Base-by-base conservation (phyloP, 2,329 filamentous ascomycete species). In the Scytalidium sp. region DNA sequence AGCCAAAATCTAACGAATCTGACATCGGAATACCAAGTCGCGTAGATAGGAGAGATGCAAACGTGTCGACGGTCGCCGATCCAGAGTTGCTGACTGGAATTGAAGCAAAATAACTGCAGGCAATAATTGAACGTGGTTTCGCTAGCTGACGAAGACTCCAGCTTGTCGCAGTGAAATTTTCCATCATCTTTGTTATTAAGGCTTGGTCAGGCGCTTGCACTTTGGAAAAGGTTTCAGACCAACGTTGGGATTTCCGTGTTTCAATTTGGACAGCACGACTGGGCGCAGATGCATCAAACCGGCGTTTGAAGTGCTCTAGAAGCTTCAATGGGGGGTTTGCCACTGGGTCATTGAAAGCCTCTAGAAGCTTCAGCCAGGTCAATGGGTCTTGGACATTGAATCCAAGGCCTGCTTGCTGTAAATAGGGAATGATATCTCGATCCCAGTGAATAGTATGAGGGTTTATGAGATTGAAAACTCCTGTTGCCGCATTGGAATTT, bases 381-480 rank as follows among this genome's bases (percentile, higher is more conserved):
- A n/a, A n/a, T n/a, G 32, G 32, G 17, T 36, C 32, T 5, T 4
- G 36, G 56, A 58, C 32, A 55, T 36, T n/a, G 46, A 40, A 22
- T 36, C 22, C 3, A 19, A 19, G 19, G 29, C 19, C n/a, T 20
- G n/a, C 17, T 19, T 40, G 41, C 57, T 54, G 0, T 62, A 65
- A 3, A 3, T 70, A 68, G 2, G 77, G 78, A 0, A 83, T 69
- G 3, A 83, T 60, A 45, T 79, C 73, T 0, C 65, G 50, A 0
- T 73, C 76, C 72, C 73, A 78, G 11, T 71, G 63, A 53, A 75
- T 70, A 1, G 63, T 57, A 13, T 60, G 60, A 0, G 72, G 70
- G 50, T 80, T 80, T 10, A 80, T 68, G 0, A 67, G 54, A 1
- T 54, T 54, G 50, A 52, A 20, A 61, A 80, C 69, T 64, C 60